Conservation (phyloP, 129 eudicot species). For the Saussurea involucrata region DNA sequence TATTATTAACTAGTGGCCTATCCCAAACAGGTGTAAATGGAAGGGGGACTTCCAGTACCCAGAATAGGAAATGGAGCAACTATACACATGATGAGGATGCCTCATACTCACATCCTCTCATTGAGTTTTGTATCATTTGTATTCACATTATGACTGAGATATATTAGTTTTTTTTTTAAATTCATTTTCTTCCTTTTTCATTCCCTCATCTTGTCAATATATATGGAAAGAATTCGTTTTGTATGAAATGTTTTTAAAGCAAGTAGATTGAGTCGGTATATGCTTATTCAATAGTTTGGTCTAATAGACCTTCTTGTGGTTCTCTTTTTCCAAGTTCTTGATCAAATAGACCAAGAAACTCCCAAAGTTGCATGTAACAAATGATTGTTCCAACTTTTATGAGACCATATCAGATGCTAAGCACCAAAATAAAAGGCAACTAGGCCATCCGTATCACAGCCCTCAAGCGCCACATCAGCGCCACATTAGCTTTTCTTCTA, state of each 20-base stretch:
- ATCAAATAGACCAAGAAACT: not conserved
- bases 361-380: not conserved
- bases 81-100: conserved; percentile 15
- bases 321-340: not conserved
- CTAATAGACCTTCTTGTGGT: not conserved
- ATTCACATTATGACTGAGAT: conserved; percentile 13
- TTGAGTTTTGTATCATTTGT: conserved; percentile 25
- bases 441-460: no score
- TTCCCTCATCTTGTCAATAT: not conserved
- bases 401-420: not conserved
- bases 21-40: conserved; percentile 21
- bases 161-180: not conserved
- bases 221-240: conserved; percentile 2
- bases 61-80: conserved; percentile 14
- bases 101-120: conserved; percentile 14
- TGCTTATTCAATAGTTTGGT: not conserved
- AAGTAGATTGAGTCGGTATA: not conserved
- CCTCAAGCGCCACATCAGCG: no score
- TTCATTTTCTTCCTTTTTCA: not conserved
- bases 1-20: not conserved
- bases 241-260: not conserved
- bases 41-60: not conserved
- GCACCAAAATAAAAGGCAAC: conserved; percentile 2
- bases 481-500: no score
- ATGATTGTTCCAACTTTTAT: not conserved